phyloP scores from a whole-genome alignment of 1,284 basidiomycete genomes.

The Wallemia hederae region DNA sequence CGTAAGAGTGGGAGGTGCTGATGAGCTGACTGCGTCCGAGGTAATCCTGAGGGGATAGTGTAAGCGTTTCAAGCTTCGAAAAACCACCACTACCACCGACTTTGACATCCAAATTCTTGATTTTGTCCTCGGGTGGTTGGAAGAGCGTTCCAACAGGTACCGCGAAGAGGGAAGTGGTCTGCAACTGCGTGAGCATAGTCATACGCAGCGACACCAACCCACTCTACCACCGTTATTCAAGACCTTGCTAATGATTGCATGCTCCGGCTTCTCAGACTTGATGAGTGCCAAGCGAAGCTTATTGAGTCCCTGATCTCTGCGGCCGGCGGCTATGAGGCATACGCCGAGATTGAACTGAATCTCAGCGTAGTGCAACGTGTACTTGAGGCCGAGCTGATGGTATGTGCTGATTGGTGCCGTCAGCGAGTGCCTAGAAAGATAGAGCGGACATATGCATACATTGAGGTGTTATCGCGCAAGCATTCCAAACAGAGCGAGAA shows the following conservation, averaged over 20 bases:
- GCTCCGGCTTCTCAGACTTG: background rate
- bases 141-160: background rate
- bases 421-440: background rate
- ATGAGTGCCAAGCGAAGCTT: background rate
- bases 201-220: background rate
- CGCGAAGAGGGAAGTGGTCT: background rate
- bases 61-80: background rate
- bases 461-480: background rate
- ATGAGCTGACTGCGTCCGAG: background rate
- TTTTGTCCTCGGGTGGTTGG: background rate
- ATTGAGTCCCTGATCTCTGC: background rate
- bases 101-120: background rate
- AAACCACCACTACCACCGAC: too few species aligned
- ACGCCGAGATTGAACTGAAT: background rate
- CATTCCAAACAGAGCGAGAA: background rate
- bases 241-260: background rate
- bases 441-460: background rate
- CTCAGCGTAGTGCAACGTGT: background rate
- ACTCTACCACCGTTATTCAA: background rate
- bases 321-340: background rate
- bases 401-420: background rate
- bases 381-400: background rate
- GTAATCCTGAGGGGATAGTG: background rate
- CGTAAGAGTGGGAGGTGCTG: background rate
- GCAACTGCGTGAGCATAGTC: background rate